Percentiles rank a stretch among this genome's conserved stretches.
Conservation (phyloP, 2,329 filamentous ascomycete species). For the Calonectria honghensis region DNA sequence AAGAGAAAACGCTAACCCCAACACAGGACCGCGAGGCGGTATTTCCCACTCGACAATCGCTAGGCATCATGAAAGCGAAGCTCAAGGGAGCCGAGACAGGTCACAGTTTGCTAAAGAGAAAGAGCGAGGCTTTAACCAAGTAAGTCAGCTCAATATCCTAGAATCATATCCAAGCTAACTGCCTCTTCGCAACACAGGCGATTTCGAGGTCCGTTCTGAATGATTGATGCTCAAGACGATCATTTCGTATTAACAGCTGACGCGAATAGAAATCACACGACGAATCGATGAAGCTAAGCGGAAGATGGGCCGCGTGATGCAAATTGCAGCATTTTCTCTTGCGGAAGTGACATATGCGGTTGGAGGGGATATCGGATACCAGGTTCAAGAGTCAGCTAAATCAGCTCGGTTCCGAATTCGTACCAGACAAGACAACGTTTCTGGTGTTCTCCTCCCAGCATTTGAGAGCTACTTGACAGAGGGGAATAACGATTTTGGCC, state of each 20-base stretch:
- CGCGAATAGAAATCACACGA: constrained; percentile 86
- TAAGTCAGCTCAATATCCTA: constrained; percentile 64
- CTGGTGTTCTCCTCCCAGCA: constrained; percentile 92
- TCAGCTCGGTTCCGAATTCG: constrained; percentile 93
- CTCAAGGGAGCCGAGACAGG: constrained; percentile 94
- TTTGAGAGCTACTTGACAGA: constrained; percentile 95
- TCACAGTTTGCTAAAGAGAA: constrained; percentile 95
- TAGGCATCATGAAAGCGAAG: constrained; percentile 98
- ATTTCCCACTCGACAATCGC: constrained; percentile 97
- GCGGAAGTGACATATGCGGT: constrained; percentile 98
- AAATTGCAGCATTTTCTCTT: constrained; percentile 97
- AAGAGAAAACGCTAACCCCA: constrained; percentile 42
- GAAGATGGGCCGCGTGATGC: constrained; percentile 99
- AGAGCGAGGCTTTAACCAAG: constrained; percentile 99
- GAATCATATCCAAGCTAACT: constrained; percentile 27
- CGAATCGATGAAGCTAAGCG: constrained; percentile 99
- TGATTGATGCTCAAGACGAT: constrained; percentile 31
- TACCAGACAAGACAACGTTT: constrained; percentile 98
- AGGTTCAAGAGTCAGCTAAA: constrained; percentile 97
- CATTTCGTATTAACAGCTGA: constrained; percentile 40
- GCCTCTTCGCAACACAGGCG: constrained; percentile 74
- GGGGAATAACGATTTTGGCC: constrained; percentile 94
- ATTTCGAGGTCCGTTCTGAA: constrained; percentile 81
- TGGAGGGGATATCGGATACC: constrained; percentile 95
- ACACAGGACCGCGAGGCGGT: constrained; percentile 92